These are phyloP conservation scores for Penicillium expansum DNA, from an alignment of 2,329 filamentous ascomycete genomes.

Conservation along the genomic window DNA sequence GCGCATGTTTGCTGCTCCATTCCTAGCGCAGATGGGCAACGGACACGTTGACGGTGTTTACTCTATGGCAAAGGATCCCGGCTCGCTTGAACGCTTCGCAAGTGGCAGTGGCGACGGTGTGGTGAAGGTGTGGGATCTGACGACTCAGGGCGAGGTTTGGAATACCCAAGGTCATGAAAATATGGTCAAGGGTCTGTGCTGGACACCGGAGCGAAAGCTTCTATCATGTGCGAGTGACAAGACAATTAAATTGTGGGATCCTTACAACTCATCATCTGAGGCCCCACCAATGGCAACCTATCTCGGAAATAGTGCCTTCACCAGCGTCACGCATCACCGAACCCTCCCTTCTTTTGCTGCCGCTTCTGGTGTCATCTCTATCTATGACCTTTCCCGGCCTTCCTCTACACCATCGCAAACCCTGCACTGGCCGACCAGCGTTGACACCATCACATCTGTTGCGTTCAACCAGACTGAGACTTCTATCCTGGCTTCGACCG, in stretches of 20 bases:
- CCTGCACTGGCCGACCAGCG: constrained; percentile 79
- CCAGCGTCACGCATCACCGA: constrained; percentile 78
- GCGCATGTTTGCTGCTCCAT: constrained; percentile 84
- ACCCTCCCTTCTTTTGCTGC: constrained; percentile 73
- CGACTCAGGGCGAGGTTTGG: constrained; percentile 70
- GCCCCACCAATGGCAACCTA: constrained; percentile 77
- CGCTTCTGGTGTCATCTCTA: constrained; percentile 72
- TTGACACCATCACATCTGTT: constrained; percentile 85
- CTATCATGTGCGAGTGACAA: constrained; percentile 83
- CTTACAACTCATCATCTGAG: constrained; percentile 69
- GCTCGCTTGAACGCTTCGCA: constrained; percentile 69
- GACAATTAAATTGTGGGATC: constrained; percentile 87
- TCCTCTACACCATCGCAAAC: constrained; percentile 75
- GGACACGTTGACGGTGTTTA: constrained; percentile 93
- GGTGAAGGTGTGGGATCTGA: constrained; percentile 87
- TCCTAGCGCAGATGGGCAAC: constrained; percentile 79
- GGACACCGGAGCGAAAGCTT: constrained; percentile 81
- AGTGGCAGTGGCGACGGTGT: constrained; percentile 89
- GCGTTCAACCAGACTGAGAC: constrained; percentile 94
- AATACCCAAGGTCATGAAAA: constrained; percentile 83
- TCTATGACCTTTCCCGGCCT: constrained; percentile 83
- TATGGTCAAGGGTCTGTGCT: constrained; percentile 85
- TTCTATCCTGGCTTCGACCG: constrained; percentile 80
- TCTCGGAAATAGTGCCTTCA: constrained; percentile 80
- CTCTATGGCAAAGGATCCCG: constrained; percentile 75